A percentile compares a stretch with the other conserved stretches of the same genome.
phyloP scores from a whole-genome alignment of 768 basidiomycete species.

The Hygrocybe punicea region DNA sequence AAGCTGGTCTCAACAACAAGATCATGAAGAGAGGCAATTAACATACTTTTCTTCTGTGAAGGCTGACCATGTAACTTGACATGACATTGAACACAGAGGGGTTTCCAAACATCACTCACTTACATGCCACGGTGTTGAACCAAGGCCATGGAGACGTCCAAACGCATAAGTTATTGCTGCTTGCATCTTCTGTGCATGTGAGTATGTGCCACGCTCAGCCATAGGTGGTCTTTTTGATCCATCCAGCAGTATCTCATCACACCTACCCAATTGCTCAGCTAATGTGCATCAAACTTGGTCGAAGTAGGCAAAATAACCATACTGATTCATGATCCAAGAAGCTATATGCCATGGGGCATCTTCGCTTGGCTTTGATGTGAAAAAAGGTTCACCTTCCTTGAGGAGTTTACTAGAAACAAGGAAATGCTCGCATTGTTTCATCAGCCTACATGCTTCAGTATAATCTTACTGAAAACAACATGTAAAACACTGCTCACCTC shows the following conservation, averaged over 20 bases:
- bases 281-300: background rate
- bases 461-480: background rate
- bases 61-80: conserved; percentile 26
- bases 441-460: conserved; percentile 11
- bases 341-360: conserved; percentile 23
- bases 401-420: conserved; percentile 16
- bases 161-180: conserved; percentile 33
- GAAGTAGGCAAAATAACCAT: conserved; percentile 1
- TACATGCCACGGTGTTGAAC: conserved; percentile 27
- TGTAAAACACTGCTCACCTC: conserved; percentile 16
- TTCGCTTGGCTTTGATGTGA: conserved; percentile 12
- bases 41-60: conserved; percentile 17
- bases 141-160: conserved; percentile 19
- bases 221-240: conserved; percentile 15
- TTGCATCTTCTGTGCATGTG: conserved; percentile 38
- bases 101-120: conserved; percentile 27
- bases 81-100: conserved; percentile 27
- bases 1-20: no score
- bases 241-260: conserved; percentile 5
- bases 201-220: conserved; percentile 17
- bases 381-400: conserved; percentile 13
- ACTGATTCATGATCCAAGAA: conserved; percentile 30
- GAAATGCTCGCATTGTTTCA: conserved; percentile 17
- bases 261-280: conserved; percentile 14
- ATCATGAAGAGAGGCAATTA: no score